Evolutionary conservation across 148 eudicot genomes (phyloP), one percentile per base, ranked within the genome.

Genomic region (Rhododendron williamsianum): DNA sequence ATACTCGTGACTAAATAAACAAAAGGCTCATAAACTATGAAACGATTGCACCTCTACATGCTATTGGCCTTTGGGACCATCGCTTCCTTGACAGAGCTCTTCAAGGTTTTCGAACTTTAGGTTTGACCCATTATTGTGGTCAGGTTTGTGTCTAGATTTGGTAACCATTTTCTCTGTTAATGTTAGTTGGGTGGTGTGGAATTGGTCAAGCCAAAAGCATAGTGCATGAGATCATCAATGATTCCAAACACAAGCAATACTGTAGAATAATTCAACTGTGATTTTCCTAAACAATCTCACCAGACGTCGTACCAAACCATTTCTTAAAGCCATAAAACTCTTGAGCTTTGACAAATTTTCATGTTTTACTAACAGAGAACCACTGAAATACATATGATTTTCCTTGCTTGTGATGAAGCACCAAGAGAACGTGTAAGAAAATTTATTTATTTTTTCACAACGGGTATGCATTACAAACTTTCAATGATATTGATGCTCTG

Each of bases 1-100:
- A 93, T 90, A 87, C 71, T 35, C 95, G 98, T 46, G 89, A 95
- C 86, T 94, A 46, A 89, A 88, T 83, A 84, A 35, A 60, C 49
- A 23, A 16, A 11, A 11, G 30, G 45, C 69, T 60, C 69, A 60
- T 60, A 6, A 60, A 21, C 23, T 23, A 21, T 60, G 69, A n/a
- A 60, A 23, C 3, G 2, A 60, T 60, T 60, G 69, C 27, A 2
- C 69, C 5, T 5, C 8, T 60, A 60, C 63, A 18, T 56, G 63
- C 21, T 16, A 19, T 56, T 16, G 21, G 8, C 54, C 54, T 10
- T 49, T 49, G 54, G 54, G 63, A 56, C 63, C n/a, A 6, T 60
- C n/a, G 25, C 4, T 60, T 60, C 67, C 67, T 15, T 19, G n/a
- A 60, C 1, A 60, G 25, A 60, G 67, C 25, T 19, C 21, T 15